Conservation (phyloP, 805 yeast genomes). For the Starmera dryadoides region DNA sequence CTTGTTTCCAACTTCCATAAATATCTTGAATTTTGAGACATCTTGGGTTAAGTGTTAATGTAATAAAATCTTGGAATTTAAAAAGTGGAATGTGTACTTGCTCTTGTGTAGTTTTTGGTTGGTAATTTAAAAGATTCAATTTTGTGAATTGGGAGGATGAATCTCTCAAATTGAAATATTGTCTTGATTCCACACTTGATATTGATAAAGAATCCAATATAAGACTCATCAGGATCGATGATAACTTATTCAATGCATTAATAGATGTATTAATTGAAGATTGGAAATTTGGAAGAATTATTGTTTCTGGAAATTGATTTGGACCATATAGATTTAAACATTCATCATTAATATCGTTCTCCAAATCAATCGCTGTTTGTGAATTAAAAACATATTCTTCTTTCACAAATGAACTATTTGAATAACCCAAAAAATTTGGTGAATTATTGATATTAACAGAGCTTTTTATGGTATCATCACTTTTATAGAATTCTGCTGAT, state of each 20-base stretch:
- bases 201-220: conserved; percentile 31
- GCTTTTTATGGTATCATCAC: conserved; percentile 22
- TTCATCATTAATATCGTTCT: conserved; percentile 14
- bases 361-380: conserved; percentile 13
- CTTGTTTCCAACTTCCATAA: conserved; percentile 37
- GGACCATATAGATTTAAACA: conserved; percentile 34
- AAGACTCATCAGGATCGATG: conserved; percentile 18
- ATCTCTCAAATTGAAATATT: conserved; percentile 29
- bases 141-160: conserved; percentile 23
- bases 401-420: not conserved
- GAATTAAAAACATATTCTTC: not conserved
- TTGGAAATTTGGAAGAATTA: conserved; percentile 10
- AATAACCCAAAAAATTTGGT: not conserved
- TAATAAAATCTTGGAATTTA: not conserved
- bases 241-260: not conserved
- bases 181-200: conserved; percentile 20
- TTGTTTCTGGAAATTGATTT: conserved; percentile 31
- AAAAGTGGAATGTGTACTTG: conserved; percentile 13
- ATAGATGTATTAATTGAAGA: conserved; percentile 18
- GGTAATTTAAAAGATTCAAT: conserved; percentile 11
- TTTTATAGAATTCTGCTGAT: conserved; percentile 23
- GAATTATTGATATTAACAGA: conserved; percentile 21
- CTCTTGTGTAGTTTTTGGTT: conserved; percentile 6
- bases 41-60: not conserved
- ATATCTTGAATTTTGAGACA: conserved; percentile 34